A percentile compares a stretch with the other conserved stretches of the same genome.
phyloP scores from a whole-genome alignment of 352 stramenopile genomes.

The Saprolegnia diclina region DNA sequence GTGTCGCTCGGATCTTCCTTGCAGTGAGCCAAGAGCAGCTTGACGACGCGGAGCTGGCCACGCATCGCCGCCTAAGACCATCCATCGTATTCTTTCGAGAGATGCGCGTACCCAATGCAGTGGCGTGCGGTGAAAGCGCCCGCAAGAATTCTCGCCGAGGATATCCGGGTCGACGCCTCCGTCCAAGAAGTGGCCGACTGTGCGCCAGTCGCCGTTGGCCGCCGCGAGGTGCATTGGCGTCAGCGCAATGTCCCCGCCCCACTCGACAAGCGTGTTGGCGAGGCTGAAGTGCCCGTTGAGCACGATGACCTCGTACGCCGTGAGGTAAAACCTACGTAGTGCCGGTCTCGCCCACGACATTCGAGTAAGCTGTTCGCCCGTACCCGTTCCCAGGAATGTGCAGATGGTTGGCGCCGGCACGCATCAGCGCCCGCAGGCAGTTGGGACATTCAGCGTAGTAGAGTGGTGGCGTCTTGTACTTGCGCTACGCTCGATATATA shows the following conservation, averaged over 20 bases:
- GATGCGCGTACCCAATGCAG: conserved; percentile 46
- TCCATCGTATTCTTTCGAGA: background rate
- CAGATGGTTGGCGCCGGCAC: conserved; percentile 64
- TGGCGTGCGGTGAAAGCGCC: conserved; percentile 59
- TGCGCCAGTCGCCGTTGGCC: conserved; percentile 45
- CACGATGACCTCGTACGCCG: conserved; percentile 63
- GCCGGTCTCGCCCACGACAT: too few species aligned
- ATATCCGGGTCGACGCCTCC: conserved; percentile 58
- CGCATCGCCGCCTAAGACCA: conserved; percentile 48
- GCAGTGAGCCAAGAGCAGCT: conserved; percentile 51
- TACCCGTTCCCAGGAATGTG: conserved; percentile 49
- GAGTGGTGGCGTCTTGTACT: conserved; percentile 54
- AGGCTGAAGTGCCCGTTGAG: conserved; percentile 58
- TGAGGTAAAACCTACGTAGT: conserved; percentile 36
- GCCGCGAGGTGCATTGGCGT: conserved; percentile 67
- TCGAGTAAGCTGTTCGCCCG: background rate
- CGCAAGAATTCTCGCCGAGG: conserved; percentile 61
- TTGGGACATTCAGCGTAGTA: conserved; percentile 71
- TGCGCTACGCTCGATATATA: conserved; percentile 18
- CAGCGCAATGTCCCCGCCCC: conserved; percentile 65
- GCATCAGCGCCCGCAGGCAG: conserved; percentile 53
- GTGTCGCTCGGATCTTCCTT: conserved; percentile 53
- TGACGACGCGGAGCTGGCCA: conserved; percentile 48
- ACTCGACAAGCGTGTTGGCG: conserved; percentile 68
- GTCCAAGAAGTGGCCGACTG: conserved; percentile 62